A percentile compares a stretch with the other conserved stretches of the same genome.
Conservation (phyloP, 352 stramenopile genomes). For the Phytopythium cucurbitacearum region DNA sequence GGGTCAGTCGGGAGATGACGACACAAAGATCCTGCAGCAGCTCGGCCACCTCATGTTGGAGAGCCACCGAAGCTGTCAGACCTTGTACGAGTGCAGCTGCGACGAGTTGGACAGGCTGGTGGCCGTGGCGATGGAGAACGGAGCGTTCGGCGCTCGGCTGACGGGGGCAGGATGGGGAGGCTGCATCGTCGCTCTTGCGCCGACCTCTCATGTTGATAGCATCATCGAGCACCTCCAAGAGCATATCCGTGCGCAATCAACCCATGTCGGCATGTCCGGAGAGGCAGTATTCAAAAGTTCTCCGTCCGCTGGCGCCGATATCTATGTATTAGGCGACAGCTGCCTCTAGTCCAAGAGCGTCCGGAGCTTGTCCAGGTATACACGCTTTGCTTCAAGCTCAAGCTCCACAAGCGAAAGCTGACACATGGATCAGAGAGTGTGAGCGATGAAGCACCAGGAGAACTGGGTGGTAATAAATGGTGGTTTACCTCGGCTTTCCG, state of each 20-base stretch:
- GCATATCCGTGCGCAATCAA: neutral
- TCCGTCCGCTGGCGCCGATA: slow-evolving; percentile 21
- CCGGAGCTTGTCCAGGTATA: slow-evolving; percentile 58
- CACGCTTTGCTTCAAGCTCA: slow-evolving; percentile 62
- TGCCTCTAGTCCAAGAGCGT: slow-evolving; percentile 20
- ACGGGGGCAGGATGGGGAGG: slow-evolving; percentile 85
- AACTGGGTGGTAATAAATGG: neutral
- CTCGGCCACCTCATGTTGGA: slow-evolving; percentile 68
- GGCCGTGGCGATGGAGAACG: slow-evolving; percentile 23
- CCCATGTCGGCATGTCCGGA: neutral
- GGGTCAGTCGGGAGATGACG: neutral
- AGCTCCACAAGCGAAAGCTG: slow-evolving; percentile 65
- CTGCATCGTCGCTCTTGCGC: slow-evolving; percentile 61
- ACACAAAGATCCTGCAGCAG: slow-evolving; percentile 7
- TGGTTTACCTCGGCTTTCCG: slow-evolving; percentile 48
- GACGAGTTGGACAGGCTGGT: slow-evolving; percentile 68
- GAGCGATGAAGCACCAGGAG: slow-evolving; percentile 1
- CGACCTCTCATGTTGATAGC: slow-evolving; percentile 17
- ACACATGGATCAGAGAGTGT: neutral
- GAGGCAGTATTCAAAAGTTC: slow-evolving; percentile 7
- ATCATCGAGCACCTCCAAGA: slow-evolving; percentile 34
- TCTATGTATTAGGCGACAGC: slow-evolving; percentile 10
- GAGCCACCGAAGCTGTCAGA: slow-evolving; percentile 60
- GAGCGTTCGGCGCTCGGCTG: slow-evolving; percentile 63
- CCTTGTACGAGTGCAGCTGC: slow-evolving; percentile 77